Evolutionary conservation across 108 stramenopile species (phyloP).

Genomic region (Nannochloropsis gaditana): DNA sequence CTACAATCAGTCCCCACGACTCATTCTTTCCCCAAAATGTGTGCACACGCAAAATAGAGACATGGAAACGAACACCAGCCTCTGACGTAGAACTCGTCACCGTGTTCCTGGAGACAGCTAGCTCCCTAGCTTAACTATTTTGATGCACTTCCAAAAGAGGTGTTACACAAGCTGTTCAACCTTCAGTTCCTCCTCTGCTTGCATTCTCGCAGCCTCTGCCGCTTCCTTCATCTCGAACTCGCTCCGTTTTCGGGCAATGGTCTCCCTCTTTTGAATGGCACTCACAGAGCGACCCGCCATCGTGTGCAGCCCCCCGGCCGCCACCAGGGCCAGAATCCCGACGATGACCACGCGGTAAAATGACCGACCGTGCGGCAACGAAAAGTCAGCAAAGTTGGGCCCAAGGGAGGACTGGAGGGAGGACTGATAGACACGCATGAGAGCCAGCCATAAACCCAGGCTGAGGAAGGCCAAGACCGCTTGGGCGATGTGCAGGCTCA

Average conservation of each 20-base stretch:
- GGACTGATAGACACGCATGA: neutral
- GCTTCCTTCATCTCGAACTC: constrained; percentile 19
- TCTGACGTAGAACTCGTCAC: too few relatives aligned
- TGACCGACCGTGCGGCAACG: neutral
- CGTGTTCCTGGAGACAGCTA: too few relatives aligned
- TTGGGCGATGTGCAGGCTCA: neutral
- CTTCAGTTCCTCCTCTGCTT: neutral
- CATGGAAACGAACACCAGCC: too few relatives aligned
- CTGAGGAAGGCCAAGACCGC: neutral
- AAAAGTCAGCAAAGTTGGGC: neutral
- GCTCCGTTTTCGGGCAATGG: neutral
- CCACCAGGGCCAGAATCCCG: neutral
- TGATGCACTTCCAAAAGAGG: too few relatives aligned
- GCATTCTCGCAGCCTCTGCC: neutral
- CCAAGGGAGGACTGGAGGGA: neutral
- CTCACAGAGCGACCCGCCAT: neutral
- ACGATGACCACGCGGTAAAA: constrained; percentile 9
- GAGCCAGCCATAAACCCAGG: neutral
- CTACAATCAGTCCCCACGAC: too few relatives aligned
- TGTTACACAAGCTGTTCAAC: neutral
- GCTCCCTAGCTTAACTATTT: too few relatives aligned
- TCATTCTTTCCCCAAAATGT: too few relatives aligned
- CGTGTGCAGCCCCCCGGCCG: neutral
- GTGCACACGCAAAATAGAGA: too few relatives aligned
- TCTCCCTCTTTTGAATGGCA: neutral